These are phyloP conservation scores for Vitis rotundifolia DNA, from an alignment of 164 flowering plant genomes.

Conservation along the genomic window DNA sequence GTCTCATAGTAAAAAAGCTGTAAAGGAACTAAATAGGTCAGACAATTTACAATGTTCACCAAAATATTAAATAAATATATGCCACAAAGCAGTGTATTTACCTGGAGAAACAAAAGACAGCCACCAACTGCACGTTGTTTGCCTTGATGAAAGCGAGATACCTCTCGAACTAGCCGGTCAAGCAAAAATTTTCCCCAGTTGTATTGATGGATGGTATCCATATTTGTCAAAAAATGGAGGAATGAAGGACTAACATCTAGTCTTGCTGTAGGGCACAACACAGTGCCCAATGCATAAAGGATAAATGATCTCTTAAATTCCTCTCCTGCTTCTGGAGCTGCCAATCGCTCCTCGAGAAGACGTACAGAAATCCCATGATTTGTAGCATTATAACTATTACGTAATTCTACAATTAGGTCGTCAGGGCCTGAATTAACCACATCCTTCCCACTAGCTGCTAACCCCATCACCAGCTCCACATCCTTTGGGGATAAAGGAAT, in stretches of 20 bases:
- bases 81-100: background rate
- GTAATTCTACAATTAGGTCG: constrained; percentile 33
- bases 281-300: constrained; percentile 46
- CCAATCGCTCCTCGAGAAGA: constrained; percentile 35
- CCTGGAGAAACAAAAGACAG: constrained; percentile 53
- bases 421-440: constrained; percentile 48
- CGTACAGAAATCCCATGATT: constrained; percentile 48
- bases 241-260: constrained; percentile 48
- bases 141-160: constrained; percentile 45
- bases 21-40: background rate
- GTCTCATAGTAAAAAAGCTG: constrained; percentile 47
- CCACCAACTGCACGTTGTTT: constrained; percentile 53
- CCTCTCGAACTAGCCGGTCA: constrained; percentile 43
- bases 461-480: constrained; percentile 49
- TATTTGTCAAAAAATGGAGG: constrained; percentile 43
- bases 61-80: background rate
- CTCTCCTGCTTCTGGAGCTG: constrained; percentile 45
- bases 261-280: constrained; percentile 46
- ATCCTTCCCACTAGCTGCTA: constrained; percentile 43
- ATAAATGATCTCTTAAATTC: constrained; percentile 46
- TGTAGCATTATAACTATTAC: constrained; percentile 37
- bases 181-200: constrained; percentile 51
- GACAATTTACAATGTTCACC: background rate
- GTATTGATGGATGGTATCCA: constrained; percentile 38
- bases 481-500: constrained; percentile 36